These are phyloP conservation scores for Dactylellina haptotyla DNA, from an alignment of 2,329 filamentous ascomycete genomes.

Conservation along the genomic window DNA sequence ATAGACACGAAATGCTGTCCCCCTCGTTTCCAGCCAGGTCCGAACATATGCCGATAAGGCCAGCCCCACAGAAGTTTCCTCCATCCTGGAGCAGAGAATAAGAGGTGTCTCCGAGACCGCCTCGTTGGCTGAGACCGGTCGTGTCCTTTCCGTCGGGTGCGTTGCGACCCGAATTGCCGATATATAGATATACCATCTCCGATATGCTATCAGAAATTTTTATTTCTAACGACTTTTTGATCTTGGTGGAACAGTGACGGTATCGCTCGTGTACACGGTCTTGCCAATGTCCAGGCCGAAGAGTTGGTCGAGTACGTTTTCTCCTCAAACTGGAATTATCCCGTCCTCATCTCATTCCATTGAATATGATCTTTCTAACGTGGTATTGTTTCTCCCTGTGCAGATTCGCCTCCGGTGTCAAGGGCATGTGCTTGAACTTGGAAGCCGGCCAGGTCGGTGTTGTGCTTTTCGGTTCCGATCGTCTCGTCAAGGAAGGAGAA, in stretches of 20 bases:
- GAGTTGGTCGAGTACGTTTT: slow-evolving; percentile 96
- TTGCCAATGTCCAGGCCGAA: slow-evolving; percentile 99
- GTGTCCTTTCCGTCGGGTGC: slow-evolving; percentile 98
- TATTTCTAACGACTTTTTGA: slow-evolving; percentile 59
- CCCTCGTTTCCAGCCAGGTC: slow-evolving; percentile 77
- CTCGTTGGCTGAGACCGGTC: slow-evolving; percentile 95
- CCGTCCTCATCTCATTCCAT: background rate
- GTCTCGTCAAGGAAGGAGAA: slow-evolving; percentile 99
- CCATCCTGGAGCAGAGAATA: slow-evolving; percentile 99
- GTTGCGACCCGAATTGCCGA: slow-evolving; percentile 62
- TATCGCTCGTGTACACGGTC: slow-evolving; percentile 99
- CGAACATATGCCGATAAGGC: slow-evolving; percentile 95
- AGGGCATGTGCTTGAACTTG: slow-evolving; percentile 99
- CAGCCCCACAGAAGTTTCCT: slow-evolving; percentile 96
- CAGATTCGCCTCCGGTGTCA: slow-evolving; percentile 99
- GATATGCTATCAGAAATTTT: slow-evolving; percentile 20
- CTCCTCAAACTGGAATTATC: slow-evolving; percentile 8
- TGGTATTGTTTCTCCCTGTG: slow-evolving; percentile 56
- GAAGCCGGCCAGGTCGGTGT: slow-evolving; percentile 99
- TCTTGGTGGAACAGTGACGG: slow-evolving; percentile 78
- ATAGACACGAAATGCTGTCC: slow-evolving; percentile 86
- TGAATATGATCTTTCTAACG: slow-evolving; percentile 48
- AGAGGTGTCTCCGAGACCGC: slow-evolving; percentile 98
- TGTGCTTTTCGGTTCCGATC: slow-evolving; percentile 99
- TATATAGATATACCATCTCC: slow-evolving; percentile 9